phyloP scores from a whole-genome alignment of 208 protist species.

The Naegleria fowleri region DNA sequence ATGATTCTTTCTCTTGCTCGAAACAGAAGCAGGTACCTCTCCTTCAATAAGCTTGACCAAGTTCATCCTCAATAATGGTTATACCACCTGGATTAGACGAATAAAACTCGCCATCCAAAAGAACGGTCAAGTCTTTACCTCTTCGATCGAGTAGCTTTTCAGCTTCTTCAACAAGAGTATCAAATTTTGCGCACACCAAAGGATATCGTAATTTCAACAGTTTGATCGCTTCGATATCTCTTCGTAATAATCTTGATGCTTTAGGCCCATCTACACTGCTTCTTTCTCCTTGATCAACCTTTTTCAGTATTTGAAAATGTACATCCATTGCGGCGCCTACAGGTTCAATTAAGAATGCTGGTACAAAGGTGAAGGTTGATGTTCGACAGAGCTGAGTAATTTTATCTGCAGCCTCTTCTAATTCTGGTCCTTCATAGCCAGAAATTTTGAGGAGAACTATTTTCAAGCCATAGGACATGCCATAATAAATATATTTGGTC shows the following conservation, averaged over 20 bases:
- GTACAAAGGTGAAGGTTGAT: background rate
- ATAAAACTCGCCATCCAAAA: background rate
- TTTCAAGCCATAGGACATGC: background rate
- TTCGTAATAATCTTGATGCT: background rate
- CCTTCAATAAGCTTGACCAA: background rate
- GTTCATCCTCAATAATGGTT: background rate
- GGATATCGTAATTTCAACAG: background rate
- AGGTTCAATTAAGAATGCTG: background rate
- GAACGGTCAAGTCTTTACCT: background rate
- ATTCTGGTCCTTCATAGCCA: background rate
- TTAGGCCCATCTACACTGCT: background rate
- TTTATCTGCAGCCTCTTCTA: background rate
- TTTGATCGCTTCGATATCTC: background rate
- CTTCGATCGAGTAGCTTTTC: background rate
- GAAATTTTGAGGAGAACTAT: background rate
- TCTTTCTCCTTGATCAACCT: background rate
- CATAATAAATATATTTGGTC: background rate
- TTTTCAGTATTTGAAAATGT: background rate
- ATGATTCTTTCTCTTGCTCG: background rate
- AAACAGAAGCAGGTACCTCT: background rate
- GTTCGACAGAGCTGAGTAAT: background rate
- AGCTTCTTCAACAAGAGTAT: background rate
- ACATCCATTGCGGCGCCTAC: background rate
- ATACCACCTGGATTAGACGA: background rate
- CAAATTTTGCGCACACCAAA: background rate